Base-by-base conservation (phyloP, 805 yeast genomes). In the Wickerhamiella hasegawae region DNA sequence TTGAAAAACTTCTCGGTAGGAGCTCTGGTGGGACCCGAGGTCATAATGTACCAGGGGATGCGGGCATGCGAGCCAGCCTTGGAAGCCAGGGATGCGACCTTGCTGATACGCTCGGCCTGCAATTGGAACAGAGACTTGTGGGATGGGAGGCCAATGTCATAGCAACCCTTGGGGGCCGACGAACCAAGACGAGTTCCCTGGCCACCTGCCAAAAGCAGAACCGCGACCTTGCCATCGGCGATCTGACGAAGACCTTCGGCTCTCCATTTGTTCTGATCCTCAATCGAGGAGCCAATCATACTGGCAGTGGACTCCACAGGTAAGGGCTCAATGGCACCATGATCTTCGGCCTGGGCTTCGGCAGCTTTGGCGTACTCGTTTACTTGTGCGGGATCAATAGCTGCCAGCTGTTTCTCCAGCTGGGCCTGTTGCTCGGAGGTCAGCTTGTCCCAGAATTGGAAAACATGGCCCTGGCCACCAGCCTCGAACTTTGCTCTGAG, bases 151-250 rank as follows among this genome's bases (percentile, higher is more conserved):
- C 77, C 77, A 41, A 90, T 76, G 53, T 87, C 71, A 53, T 72
- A 90, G 57, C 96, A 87, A 1, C 99, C 99, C 57, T 90, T 90
- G 25, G 99, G 99, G 18, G 63, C 71, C 3, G 73, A 61, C 1
- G 94, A 83, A 1, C 98, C 98, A 36, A 90, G 64, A 42, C 99
- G 68, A 5, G 96, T 80, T 22, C 99, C 99, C 57, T 90, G 98
- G 33, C 99, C 99, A 38, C 99, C 99, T 10, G 99, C 96, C 80
- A 90, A 77, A 35, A 90, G 63, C 29, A 90, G 65, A 4, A 90
- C 87, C 23, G 83, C 98, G 18, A 87, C 97, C 49, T 78, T 71
- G 43, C 76, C 76, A 11, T 62, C 55, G 14, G 69, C 55, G 36
- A 90, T 76, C 21, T 87, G 79, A 18, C 71, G 60, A 14, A 76